Percentiles rank a stretch among this genome's conserved stretches.
phyloP scores from a whole-genome alignment of 2,329 filamentous ascomycete species.

The Hypocrella siamensis region DNA sequence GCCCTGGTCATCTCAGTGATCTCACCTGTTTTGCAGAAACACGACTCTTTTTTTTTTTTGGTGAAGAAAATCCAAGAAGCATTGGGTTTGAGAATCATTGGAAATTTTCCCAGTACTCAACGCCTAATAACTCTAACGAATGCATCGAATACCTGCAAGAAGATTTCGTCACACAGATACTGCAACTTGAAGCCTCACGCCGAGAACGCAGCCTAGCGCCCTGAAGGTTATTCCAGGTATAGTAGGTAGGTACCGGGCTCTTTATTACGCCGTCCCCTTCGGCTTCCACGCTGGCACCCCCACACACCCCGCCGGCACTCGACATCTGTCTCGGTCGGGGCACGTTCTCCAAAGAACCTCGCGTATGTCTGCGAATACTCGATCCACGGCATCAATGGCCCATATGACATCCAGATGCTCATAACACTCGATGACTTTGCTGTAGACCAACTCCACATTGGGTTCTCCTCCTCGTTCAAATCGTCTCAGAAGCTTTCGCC shows the following conservation, averaged over 20 bases:
- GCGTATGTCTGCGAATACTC: constrained; percentile 67
- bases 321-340: constrained; percentile 37
- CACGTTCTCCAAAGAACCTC: constrained; percentile 75
- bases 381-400: constrained; percentile 76
- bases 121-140: too few species aligned
- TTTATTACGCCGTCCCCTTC: not conserved
- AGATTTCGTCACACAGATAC: too few species aligned
- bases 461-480: constrained; percentile 70
- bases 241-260: not conserved
- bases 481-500: constrained; percentile 53
- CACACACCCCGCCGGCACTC: constrained; percentile 49
- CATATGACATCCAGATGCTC: constrained; percentile 92
- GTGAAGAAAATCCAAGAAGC: too few species aligned
- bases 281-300: constrained; percentile 4
- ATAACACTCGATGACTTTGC: constrained; percentile 70
- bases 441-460: constrained; percentile 63
- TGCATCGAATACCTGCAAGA: too few species aligned
- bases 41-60: too few species aligned
- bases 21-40: too few species aligned
- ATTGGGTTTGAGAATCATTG: too few species aligned
- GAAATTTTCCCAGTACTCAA: too few species aligned
- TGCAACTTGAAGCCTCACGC: too few species aligned
- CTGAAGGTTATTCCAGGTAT: too few species aligned
- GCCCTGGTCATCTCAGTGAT: too few species aligned
- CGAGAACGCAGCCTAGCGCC: too few species aligned